Evolutionary conservation across 1,284 basidiomycete species (phyloP), one percentile per base, ranked within the genome.

Genomic region (Moesziomyces parantarcticus): DNA sequence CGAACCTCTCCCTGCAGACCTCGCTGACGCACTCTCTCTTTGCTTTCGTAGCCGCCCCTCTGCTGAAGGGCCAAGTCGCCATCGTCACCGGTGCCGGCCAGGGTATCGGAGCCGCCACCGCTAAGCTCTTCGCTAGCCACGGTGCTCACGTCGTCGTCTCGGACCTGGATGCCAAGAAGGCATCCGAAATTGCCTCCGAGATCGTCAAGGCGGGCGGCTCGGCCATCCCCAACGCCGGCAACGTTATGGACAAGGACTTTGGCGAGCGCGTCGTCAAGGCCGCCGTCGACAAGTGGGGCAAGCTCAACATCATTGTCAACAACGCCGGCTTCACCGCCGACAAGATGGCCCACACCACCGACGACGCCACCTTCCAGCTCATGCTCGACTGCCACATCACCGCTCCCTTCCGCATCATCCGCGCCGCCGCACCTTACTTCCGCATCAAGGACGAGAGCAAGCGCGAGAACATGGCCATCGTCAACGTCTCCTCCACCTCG

Each of bases 281-380:
- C 6, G 92, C 92, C 5, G 87, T 92, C 75, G 87, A 74, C 69
- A 76, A 78, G 65, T 80, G 66, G 61, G 78, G 78, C 48, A 79
- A 79, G 70, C 69, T 56, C 55, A 63, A 44, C 64, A 70, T 73
- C 50, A 92, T 94, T 59, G 88, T 93, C 43, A 93, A 92, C 86
- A 93, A 93, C 73, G 90, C 92, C 57, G 92, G 92, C 44, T 94
- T 93, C 86, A 93, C 92, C 2, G 92, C 88, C 77, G 92, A 94
- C 87, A 86, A 82, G 84, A 94, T 94, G 92, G 86, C 92, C 43
- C 92, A 93, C 85, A 92, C 91, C 4, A 92, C 90, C 75, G 89
- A 90, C 9, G 92, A 94, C 84, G 91, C 92, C 42, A 88, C 89
- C 1, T 94, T 89, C 84, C 90, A 92, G 75, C 86, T 92, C 73